Evolutionary conservation across 768 basidiomycete species (phyloP), one percentile per base, ranked within the genome.

Genomic region (Lactarius trivialis): DNA sequence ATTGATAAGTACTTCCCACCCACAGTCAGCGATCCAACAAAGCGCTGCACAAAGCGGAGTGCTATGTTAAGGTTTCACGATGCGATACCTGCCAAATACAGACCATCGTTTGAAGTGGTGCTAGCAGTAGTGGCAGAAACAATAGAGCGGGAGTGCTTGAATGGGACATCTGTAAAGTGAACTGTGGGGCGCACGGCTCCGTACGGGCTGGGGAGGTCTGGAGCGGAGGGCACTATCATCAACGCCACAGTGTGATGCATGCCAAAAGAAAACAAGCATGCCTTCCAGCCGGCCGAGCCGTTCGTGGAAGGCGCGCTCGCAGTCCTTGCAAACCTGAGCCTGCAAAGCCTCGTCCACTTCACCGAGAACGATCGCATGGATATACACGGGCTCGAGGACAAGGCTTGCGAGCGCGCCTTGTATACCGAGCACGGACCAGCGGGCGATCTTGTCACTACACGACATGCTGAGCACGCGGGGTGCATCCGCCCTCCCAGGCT

Each of bases 361-460:
- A 1, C 93, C 91, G 3, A 98, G 76, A 57, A 93, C 75, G 19
- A 98, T 73, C 28, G 71, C 69, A 48, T 75, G 72, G 24, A 95
- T 73, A 69, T 92, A 92, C 7, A 95, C 60, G 0, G 90, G 89
- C 3, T 67, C 68, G 43, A 84, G 74, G 64, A 81, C 76, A 17
- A 63, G 74, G 6, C 85, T 79, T 2, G 82, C 82, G 53, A 97
- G 75, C 1, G 90, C 87, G 3, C 96, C 95, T 70, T 96, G 93
- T 28, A 96, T 77, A 0, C 95, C 95, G 4, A 93, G 76, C 0
- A 88, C 81, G 58, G 80, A 84, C 93, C 94, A 98, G 5, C 81
- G 75, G 0, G 93, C 92, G 45, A 98, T 87, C 74, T 98, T 98
- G 72, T 98, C 95, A 67, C 89, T 92, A 74, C 95, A 98, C 0